A percentile compares a stretch with the other conserved stretches of the same genome.
Conservation (phyloP, 257 asterid species). For the Orobanche coerulescens region DNA sequence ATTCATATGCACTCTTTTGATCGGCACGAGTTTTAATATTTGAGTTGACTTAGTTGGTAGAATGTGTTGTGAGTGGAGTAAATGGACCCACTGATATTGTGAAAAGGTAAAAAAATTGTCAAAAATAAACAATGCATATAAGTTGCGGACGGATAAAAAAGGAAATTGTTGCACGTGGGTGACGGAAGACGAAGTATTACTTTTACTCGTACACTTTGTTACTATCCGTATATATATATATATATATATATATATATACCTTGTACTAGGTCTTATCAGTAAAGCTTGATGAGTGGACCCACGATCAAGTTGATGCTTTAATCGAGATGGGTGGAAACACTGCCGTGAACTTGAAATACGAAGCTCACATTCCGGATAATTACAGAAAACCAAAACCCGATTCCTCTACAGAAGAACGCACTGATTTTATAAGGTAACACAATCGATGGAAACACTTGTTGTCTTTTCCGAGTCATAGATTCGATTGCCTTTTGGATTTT, state of each 20-base stretch:
- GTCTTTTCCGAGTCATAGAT: too few relatives aligned
- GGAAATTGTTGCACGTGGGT: too few relatives aligned
- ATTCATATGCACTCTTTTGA: neutral
- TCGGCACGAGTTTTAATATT: too few relatives aligned
- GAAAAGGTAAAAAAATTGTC: too few relatives aligned
- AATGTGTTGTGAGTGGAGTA: too few relatives aligned
- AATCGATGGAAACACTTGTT: neutral
- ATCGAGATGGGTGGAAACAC: slow-evolving; percentile 69
- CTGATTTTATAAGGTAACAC: slow-evolving; percentile 66
- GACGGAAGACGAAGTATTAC: too few relatives aligned
- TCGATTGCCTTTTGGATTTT: slow-evolving; percentile 17
- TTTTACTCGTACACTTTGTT: too few relatives aligned
- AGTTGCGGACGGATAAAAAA: too few relatives aligned
- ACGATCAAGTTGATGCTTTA: slow-evolving; percentile 72
- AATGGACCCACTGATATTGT: too few relatives aligned
- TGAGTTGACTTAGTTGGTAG: too few relatives aligned
- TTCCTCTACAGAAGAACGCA: slow-evolving; percentile 60
- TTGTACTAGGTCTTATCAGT: slow-evolving; percentile 67
- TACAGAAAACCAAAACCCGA: slow-evolving; percentile 55
- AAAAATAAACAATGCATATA: too few relatives aligned
- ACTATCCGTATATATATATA: too few relatives aligned
- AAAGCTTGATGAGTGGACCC: slow-evolving; percentile 84
- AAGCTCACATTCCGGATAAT: slow-evolving; percentile 59
- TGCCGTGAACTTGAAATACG: slow-evolving; percentile 59
- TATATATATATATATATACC: neutral